These are phyloP conservation scores for Nitzschia palea DNA, from an alignment of 108 stramenopile genomes.

Conservation along the genomic window DNA sequence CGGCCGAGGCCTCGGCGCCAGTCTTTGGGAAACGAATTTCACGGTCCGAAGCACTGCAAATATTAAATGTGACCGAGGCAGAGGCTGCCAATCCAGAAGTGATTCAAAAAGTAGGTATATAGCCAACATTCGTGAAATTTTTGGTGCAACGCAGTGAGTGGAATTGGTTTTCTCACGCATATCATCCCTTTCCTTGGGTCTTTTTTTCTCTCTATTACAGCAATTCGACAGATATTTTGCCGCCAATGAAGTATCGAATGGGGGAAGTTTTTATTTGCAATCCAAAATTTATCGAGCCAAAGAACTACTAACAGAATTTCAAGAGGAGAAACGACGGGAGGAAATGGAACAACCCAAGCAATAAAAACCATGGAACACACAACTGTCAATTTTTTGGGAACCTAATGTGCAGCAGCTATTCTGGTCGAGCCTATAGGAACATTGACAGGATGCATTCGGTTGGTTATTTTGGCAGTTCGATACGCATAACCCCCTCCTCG, in stretches of 20 bases:
- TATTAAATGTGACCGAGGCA: slow-evolving; percentile 66
- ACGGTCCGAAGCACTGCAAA: slow-evolving; percentile 60
- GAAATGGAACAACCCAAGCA: slow-evolving; percentile 29
- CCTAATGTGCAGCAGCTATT: too few relatives aligned
- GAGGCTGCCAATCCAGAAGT: slow-evolving; percentile 54
- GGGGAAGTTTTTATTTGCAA: slow-evolving; percentile 98
- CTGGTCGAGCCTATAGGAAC: too few relatives aligned
- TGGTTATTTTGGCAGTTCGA: too few relatives aligned
- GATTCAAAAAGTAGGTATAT: slow-evolving; percentile 56
- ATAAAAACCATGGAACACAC: too few relatives aligned
- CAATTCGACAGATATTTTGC: slow-evolving; percentile 92
- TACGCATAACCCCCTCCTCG: too few relatives aligned
- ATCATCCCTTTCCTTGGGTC: not conserved
- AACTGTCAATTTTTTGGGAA: too few relatives aligned
- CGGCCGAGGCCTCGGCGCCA: slow-evolving; percentile 36
- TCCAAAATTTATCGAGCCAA: slow-evolving; percentile 95
- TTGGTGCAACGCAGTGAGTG: too few relatives aligned
- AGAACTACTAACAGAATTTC: slow-evolving; percentile 83
- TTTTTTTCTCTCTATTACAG: slow-evolving; percentile 21
- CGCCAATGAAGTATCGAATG: slow-evolving; percentile 90
- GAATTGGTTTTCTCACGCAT: slow-evolving; percentile 1
- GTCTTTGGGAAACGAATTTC: slow-evolving; percentile 55
- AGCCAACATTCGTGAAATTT: too few relatives aligned
- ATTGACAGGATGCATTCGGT: too few relatives aligned
- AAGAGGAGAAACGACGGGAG: slow-evolving; percentile 63